phyloP scores from a whole-genome alignment of 2,329 filamentous ascomycete species.

The Tricladium varicosporioides region DNA sequence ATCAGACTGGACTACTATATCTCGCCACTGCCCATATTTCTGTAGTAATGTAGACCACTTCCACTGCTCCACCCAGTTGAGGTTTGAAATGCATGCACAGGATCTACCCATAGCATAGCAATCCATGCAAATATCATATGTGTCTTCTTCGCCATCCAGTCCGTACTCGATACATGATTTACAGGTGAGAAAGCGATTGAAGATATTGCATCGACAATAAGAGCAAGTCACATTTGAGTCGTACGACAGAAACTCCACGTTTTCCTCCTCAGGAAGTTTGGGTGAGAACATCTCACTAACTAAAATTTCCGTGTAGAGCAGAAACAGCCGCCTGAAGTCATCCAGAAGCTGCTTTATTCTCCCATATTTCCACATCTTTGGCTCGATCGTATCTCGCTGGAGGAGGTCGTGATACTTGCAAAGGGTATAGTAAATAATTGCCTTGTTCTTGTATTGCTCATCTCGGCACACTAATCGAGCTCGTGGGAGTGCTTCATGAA shows the following conservation, averaged over 20 bases:
- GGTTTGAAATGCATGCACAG: conserved; percentile 80
- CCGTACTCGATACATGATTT: conserved; percentile 71
- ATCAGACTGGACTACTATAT: conserved; percentile 72
- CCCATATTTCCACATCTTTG: conserved; percentile 39
- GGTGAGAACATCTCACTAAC: conserved; percentile 82
- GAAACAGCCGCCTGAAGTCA: conserved; percentile 80
- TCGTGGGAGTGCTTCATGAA: conserved; percentile 84
- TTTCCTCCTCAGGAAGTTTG: conserved; percentile 58
- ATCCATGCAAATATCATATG: conserved; percentile 97
- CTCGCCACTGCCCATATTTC: conserved; percentile 81
- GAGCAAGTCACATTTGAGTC: conserved; percentile 94
- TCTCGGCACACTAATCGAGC: conserved; percentile 91
- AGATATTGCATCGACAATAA: conserved; percentile 94
- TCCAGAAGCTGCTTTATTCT: conserved; percentile 68
- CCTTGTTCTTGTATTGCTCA: conserved; percentile 98
- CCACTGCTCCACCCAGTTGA: conserved; percentile 94
- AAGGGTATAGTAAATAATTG: conserved; percentile 86
- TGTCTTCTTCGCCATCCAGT: conserved; percentile 72
- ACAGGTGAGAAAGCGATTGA: conserved; percentile 94
- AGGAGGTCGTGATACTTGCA: conserved; percentile 71
- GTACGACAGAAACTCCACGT: conserved; percentile 74
- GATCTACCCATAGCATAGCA: conserved; percentile 97
- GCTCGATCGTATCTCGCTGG: conserved; percentile 46
- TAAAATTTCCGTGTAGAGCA: conserved; percentile 74
- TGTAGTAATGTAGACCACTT: conserved; percentile 73